Percentiles rank a stretch among this genome's conserved stretches.
Conservation (phyloP, 2,329 filamentous ascomycete species). For the Fusarium hainanense region DNA sequence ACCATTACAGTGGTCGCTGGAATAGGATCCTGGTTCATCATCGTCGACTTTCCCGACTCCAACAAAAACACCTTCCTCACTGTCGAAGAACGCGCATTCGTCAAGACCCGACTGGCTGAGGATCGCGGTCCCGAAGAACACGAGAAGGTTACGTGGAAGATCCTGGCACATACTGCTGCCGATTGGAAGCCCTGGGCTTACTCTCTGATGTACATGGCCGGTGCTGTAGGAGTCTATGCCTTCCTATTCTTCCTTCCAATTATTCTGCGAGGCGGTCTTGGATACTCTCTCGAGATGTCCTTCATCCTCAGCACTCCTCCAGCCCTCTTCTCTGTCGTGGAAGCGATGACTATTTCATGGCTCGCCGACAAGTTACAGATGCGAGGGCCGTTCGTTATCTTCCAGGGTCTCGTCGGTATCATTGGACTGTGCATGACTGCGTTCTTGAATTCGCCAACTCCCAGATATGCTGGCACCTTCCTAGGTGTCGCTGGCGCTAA, state of each 20-base stretch:
- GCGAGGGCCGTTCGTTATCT: slow-evolving; percentile 25
- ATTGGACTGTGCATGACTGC: slow-evolving; percentile 32
- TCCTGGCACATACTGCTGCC: not conserved
- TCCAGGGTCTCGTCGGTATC: slow-evolving; percentile 28
- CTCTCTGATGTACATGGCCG: slow-evolving; percentile 32
- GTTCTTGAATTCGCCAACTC: slow-evolving; percentile 5
- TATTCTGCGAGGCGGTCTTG: slow-evolving; percentile 20
- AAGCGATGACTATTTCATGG: slow-evolving; percentile 31
- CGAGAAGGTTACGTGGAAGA: slow-evolving; percentile 15
- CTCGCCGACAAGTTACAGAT: slow-evolving; percentile 20
- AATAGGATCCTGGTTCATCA: slow-evolving; percentile 33
- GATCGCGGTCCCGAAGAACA: slow-evolving; percentile 25
- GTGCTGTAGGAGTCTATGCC: slow-evolving; percentile 28
- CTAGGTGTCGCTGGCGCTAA: slow-evolving; percentile 25
- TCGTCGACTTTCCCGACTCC: slow-evolving; percentile 34
- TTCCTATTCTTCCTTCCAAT: slow-evolving; percentile 24
- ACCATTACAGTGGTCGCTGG: slow-evolving; percentile 25
- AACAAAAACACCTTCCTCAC: slow-evolving; percentile 28
- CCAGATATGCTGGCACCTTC: slow-evolving; percentile 28
- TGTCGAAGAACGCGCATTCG: slow-evolving; percentile 13
- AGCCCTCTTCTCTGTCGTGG: slow-evolving; percentile 8
- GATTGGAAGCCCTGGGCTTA: slow-evolving; percentile 36
- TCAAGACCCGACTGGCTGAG: slow-evolving; percentile 10
- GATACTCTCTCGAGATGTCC: slow-evolving; percentile 21
- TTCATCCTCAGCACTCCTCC: slow-evolving; percentile 23